Evolutionary conservation across 768 basidiomycete species (phyloP).

Genomic region (Neoboletus magnificus): DNA sequence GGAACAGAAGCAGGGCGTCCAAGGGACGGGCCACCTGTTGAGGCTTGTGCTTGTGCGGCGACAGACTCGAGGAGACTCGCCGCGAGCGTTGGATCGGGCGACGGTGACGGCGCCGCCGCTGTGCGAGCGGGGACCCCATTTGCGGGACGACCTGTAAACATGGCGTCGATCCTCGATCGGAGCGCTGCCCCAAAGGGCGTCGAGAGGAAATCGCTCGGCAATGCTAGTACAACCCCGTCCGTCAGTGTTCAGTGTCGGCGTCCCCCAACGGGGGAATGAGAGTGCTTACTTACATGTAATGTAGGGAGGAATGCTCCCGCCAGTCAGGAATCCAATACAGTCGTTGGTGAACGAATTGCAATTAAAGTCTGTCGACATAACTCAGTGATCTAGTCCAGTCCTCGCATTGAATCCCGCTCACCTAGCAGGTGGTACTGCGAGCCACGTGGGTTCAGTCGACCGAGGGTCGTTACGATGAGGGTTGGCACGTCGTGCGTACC

Average conservation of each 20-base stretch:
- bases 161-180: slow-evolving; percentile 86
- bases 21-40: slow-evolving; percentile 19
- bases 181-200: slow-evolving; percentile 86
- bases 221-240: slow-evolving; percentile 40
- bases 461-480: background rate
- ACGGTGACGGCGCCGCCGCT: slow-evolving; percentile 18
- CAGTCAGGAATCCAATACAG: slow-evolving; percentile 82
- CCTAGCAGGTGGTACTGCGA: slow-evolving; percentile 82
- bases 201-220: slow-evolving; percentile 81
- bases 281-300: slow-evolving; percentile 72
- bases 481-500: slow-evolving; percentile 39
- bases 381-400: background rate
- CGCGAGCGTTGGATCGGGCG: slow-evolving; percentile 48
- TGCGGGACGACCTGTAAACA: slow-evolving; percentile 57
- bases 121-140: slow-evolving; percentile 31
- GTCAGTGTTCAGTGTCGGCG: background rate
- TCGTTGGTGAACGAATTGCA: slow-evolving; percentile 96
- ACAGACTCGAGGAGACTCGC: slow-evolving; percentile 56
- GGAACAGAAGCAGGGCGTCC: background rate
- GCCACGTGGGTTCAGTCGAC: background rate
- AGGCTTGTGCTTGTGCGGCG: slow-evolving; percentile 52
- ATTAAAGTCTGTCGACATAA: slow-evolving; percentile 67
- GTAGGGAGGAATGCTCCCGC: slow-evolving; percentile 73
- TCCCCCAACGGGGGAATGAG: too few relatives aligned
- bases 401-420: slow-evolving; percentile 24